phyloP scores from a whole-genome alignment of 352 stramenopile species.

The Globisporangium cylindrosporum region DNA sequence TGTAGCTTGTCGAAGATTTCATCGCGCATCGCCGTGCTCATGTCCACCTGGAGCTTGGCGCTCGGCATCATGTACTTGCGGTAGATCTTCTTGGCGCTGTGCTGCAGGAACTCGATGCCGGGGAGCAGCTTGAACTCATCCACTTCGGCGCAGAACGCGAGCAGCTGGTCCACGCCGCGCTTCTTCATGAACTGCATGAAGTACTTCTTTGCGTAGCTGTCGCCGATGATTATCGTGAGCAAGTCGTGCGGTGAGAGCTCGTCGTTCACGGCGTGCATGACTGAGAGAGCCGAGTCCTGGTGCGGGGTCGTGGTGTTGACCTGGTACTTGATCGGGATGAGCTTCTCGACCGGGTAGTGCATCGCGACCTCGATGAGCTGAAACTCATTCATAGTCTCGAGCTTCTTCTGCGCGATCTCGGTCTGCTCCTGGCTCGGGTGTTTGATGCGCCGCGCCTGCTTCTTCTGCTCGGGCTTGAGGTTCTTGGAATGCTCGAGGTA shows the following conservation, averaged over 20 bases:
- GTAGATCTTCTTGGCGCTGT: constrained; percentile 85
- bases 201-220: constrained; percentile 68
- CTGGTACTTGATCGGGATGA: constrained; percentile 49
- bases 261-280: constrained; percentile 25
- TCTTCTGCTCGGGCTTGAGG: constrained; percentile 26
- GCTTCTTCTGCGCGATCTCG: constrained; percentile 45
- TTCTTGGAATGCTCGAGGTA: constrained; percentile 63
- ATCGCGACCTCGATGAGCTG: constrained; percentile 74
- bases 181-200: constrained; percentile 77
- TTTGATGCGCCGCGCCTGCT: not conserved
- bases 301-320: constrained; percentile 2
- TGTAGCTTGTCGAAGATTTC: constrained; percentile 62
- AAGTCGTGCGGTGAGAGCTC: constrained; percentile 46
- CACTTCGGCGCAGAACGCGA: constrained; percentile 77
- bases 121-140: constrained; percentile 78
- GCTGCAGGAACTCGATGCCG: constrained; percentile 81
- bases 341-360: constrained; percentile 71
- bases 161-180: constrained; percentile 54
- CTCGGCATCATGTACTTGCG: constrained; percentile 79
- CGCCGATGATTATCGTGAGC: constrained; percentile 44
- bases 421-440: constrained; percentile 33
- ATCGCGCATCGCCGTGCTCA: constrained; percentile 77
- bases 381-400: constrained; percentile 58
- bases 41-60: constrained; percentile 79
- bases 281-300: constrained; percentile 9